phyloP scores from a whole-genome alignment of 768 basidiomycete genomes.

The Phlebiopsis gigantea region DNA sequence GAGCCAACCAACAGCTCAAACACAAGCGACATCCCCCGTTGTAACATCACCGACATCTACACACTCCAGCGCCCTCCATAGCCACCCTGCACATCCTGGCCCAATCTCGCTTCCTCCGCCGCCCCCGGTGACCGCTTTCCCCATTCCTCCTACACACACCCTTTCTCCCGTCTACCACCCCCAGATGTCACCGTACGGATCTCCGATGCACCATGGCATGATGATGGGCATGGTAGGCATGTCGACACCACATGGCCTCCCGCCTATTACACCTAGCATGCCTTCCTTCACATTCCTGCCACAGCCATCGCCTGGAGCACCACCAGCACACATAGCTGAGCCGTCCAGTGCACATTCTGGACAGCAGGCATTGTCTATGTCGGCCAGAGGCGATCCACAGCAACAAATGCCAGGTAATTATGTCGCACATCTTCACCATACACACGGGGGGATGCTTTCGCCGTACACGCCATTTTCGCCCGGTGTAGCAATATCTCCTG shows the following conservation, averaged over 20 bases:
- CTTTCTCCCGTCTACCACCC: conserved; percentile 29
- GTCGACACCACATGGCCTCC: conserved; percentile 76
- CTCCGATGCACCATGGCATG: conserved; percentile 35
- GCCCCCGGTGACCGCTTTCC: conserved; percentile 37
- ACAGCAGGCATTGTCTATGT: conserved; percentile 9
- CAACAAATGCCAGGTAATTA: conserved; percentile 7
- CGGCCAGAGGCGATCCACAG: conserved; percentile 12
- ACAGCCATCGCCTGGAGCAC: conserved; percentile 38
- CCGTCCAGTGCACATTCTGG: not conserved
- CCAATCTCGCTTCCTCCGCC: conserved; percentile 66
- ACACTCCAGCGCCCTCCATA: conserved; percentile 20
- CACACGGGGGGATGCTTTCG: conserved; percentile 21
- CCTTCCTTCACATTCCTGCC: conserved; percentile 86
- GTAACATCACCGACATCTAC: conserved; percentile 16
- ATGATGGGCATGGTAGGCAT: conserved; percentile 24
- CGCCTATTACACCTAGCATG: conserved; percentile 96
- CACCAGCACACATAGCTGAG: not conserved
- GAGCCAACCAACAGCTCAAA: conserved; percentile 7
- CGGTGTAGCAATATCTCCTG: conserved; percentile 66
- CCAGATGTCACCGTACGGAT: conserved; percentile 25
- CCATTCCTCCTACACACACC: conserved; percentile 28
- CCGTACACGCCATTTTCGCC: conserved; percentile 56
- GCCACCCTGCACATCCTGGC: conserved; percentile 57
- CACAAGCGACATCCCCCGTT: conserved; percentile 9
- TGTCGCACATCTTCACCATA: conserved; percentile 9